Evolutionary conservation across 164 flowering plant genomes (phyloP), one percentile per base, ranked within the genome.

Genomic region (Vitis labrusca): DNA sequence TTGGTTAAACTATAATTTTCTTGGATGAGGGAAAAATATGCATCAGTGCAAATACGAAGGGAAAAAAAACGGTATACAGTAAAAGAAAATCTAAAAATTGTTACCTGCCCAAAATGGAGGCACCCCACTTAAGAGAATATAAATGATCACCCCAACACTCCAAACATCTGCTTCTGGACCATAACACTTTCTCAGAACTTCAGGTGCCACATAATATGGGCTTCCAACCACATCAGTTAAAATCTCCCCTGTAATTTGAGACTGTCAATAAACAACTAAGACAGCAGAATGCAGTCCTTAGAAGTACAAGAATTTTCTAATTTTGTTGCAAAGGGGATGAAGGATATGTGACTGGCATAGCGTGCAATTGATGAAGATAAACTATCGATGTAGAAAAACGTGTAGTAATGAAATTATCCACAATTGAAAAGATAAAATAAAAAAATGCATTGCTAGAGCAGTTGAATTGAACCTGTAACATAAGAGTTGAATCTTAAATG

Each of bases 31-130:
- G 53, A 57, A 67, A 50, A 32, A 37, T 48, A 17, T 52, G 15
- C 9, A n/a, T 9, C 9, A 12, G 13, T 60, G 4, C n/a, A 58
- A 9, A 64, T 30, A 55, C 1, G 2, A 66, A 65, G 29, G 55
- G n/a, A 3, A 17, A 47, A n/a, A 61, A 68, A 57, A 29, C 3
- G 30, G 9, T 8, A 23, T 37, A 23, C 1, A 70, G 17, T 4
- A 67, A 10, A 3, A 49, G 61, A 19, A n/a, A 68, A 37, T 57
- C 13, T 14, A 4, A 58, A 15, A 61, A 54, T n/a, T 12, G 89
- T 78, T 81, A 93, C 98, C 98, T 9, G 81, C 97, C 97, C 97
- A 93, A 86, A 93, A 93, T 62, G 98, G 97, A 80, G 98, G 94
- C 61, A 87, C 89, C 19, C 98, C 98, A 80, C 85, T 68, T 55